Conservation (phyloP, 2,329 filamentous ascomycete species). For the Hymenoscyphus repandus region DNA sequence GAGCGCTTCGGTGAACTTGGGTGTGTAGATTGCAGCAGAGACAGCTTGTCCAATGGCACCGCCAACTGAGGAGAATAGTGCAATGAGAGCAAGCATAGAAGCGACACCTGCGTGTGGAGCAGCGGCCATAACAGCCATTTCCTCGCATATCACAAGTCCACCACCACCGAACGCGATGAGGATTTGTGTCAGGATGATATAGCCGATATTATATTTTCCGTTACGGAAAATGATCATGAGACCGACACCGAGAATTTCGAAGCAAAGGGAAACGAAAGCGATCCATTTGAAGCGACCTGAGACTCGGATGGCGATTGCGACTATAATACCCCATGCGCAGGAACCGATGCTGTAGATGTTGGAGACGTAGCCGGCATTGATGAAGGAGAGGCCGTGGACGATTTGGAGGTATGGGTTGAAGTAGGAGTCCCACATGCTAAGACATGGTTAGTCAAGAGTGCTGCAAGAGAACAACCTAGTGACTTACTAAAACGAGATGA, state of each 20-base stretch:
- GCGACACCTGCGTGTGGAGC: slow-evolving; percentile 38
- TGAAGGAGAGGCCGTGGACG: slow-evolving; percentile 33
- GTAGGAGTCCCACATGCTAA: slow-evolving; percentile 39
- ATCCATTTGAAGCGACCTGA: slow-evolving; percentile 1
- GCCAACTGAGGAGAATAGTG: background rate
- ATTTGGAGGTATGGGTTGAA: slow-evolving; percentile 55
- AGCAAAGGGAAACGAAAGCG: background rate
- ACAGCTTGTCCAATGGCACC: background rate
- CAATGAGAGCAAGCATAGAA: background rate
- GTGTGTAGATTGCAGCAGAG: slow-evolving; percentile 55
- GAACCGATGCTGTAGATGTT: background rate
- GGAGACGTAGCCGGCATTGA: slow-evolving; percentile 22
- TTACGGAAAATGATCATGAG: slow-evolving; percentile 55
- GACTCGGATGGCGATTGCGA: background rate
- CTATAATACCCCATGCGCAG: background rate
- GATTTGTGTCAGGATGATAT: slow-evolving; percentile 54
- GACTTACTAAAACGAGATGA: slow-evolving; percentile 24
- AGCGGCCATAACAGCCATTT: slow-evolving; percentile 54
- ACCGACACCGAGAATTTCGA: slow-evolving; percentile 38
- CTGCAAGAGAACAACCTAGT: no score
- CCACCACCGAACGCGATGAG: slow-evolving; percentile 53
- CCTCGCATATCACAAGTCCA: slow-evolving; percentile 50
- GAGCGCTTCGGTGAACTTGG: slow-evolving; percentile 40
- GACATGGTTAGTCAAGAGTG: no score
- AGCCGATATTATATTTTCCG: slow-evolving; percentile 44